Conservation (phyloP, 495 filamentous ascomycete species). For the Hypoxylon intermedium region DNA sequence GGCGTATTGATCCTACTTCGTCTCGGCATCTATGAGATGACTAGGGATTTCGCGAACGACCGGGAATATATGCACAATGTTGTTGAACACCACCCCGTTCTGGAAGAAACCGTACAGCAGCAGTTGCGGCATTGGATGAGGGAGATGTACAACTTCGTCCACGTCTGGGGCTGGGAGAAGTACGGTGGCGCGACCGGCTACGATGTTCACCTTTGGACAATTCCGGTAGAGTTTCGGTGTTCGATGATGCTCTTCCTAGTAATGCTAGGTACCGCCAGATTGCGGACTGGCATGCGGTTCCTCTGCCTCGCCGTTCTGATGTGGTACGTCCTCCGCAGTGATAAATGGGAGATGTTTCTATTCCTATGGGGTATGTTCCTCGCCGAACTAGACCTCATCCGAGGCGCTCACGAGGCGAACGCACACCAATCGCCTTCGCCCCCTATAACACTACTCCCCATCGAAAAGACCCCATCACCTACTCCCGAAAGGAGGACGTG, state of each 20-base stretch:
- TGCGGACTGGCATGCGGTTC: constrained; percentile 39
- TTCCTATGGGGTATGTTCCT: constrained; percentile 51
- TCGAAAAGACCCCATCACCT: constrained; percentile 19
- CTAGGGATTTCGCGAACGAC: constrained; percentile 51
- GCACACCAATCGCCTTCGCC: constrained; percentile 16
- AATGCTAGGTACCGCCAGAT: constrained; percentile 54
- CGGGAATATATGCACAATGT: constrained; percentile 47
- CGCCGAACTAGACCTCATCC: constrained; percentile 48
- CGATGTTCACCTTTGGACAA: constrained; percentile 75
- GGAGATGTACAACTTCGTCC: constrained; percentile 48
- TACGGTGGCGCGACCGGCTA: constrained; percentile 58
- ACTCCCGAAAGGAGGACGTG: constrained; percentile 7
- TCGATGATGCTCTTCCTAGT: constrained; percentile 70
- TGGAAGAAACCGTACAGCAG: constrained; percentile 27
- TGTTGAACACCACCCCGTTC: constrained; percentile 48
- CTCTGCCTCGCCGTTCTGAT: constrained; percentile 36
- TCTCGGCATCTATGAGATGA: constrained; percentile 56
- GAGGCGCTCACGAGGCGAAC: constrained; percentile 39
- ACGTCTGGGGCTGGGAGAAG: constrained; percentile 51
- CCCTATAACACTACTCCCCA: constrained; percentile 26
- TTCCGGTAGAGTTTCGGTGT: constrained; percentile 72
- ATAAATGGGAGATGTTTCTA: constrained; percentile 53
- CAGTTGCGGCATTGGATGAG: constrained; percentile 46
- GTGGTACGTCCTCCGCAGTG: constrained; percentile 44
- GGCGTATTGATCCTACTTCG: constrained; percentile 64